Evolutionary conservation across 1,139 yeast species (phyloP).

Genomic region (Pichia sp.): DNA sequence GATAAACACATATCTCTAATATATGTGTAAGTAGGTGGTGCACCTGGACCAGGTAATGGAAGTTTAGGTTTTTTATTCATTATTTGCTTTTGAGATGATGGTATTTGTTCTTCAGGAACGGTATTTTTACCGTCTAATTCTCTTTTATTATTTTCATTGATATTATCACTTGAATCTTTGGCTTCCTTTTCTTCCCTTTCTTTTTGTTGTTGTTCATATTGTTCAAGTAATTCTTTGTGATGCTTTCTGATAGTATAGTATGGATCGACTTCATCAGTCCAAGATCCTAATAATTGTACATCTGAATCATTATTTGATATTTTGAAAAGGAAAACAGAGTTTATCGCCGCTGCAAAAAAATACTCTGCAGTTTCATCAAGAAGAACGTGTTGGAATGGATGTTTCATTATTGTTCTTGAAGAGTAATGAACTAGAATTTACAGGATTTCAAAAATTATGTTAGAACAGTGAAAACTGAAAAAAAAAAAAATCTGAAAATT

Average conservation of each 20-base stretch:
- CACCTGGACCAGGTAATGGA: constrained; percentile 62
- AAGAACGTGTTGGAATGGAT: constrained; percentile 58
- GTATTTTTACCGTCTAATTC: constrained; percentile 14
- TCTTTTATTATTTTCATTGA: constrained; percentile 26
- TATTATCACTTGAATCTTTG: constrained; percentile 29
- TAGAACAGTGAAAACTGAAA: no score
- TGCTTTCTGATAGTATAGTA: constrained; percentile 38
- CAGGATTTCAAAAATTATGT: no score
- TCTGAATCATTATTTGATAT: constrained; percentile 15
- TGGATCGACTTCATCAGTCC: constrained; percentile 53
- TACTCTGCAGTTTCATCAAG: constrained; percentile 39
- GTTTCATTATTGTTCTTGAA: constrained; percentile 44
- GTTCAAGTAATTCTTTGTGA: constrained; percentile 30
- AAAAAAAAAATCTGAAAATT: not conserved
- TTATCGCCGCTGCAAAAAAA: constrained; percentile 52
- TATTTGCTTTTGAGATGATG: constrained; percentile 26
- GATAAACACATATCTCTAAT: constrained; percentile 57
- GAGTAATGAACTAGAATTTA: no score
- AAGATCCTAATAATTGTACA: constrained; percentile 32
- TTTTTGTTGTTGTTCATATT: constrained; percentile 32
- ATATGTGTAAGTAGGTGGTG: constrained; percentile 58
- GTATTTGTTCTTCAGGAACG: constrained; percentile 17
- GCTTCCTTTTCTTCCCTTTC: constrained; percentile 26
- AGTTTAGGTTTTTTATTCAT: constrained; percentile 42
- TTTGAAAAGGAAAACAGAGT: constrained; percentile 47